Evolutionary conservation across 768 basidiomycete genomes (phyloP), one percentile per base, ranked within the genome.

Genomic region (Suillus weaverae): DNA sequence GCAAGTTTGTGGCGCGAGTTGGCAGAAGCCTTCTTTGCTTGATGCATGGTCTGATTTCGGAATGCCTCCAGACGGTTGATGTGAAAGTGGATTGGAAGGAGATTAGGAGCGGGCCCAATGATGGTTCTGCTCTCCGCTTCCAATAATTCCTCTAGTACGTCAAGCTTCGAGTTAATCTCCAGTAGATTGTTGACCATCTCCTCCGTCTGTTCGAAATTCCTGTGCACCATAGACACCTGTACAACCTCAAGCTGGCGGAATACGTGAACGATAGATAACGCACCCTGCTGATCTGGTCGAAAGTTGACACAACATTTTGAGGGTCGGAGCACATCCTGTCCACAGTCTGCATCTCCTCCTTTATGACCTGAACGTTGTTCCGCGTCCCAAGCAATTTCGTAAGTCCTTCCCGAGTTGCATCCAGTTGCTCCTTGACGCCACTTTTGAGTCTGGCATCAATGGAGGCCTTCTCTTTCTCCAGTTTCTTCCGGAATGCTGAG

Each of bases 271-370:
- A 38, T 38, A 51, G 30, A 51, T 9, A 16, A 81, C 89, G 63
- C 72, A 97, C 97, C 77, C 95, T 84, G 73, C 92, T 93, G 73
- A 99, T 97, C 79, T 97, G 96, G 79, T 95, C 94, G 75, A 97
- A 98, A 11, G 92, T 98, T 35, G 89, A 83, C 11, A 95, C 91
- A 18, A 84, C 81, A 63, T 88, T 89, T 69, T 86, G 81, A 13
- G 93, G 91, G 72, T 95, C 92, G 48, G 83, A 83, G 74, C 88
- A 91, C 70, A 89, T 79, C 72, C 84, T 87, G 70, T 95, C 93
- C 62, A 94, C 84, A 60, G 86, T 84, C 59, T 83, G 84, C 90
- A 96, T 91, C 76, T 94, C 91, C 67, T 97, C 94, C 78, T 89
- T 91, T 69, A 95, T 84, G 18, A 84, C 80, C 74, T 94, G 91